Evolutionary conservation across 805 yeast genomes (phyloP).

Genomic region (Metschnikowia borealis): DNA sequence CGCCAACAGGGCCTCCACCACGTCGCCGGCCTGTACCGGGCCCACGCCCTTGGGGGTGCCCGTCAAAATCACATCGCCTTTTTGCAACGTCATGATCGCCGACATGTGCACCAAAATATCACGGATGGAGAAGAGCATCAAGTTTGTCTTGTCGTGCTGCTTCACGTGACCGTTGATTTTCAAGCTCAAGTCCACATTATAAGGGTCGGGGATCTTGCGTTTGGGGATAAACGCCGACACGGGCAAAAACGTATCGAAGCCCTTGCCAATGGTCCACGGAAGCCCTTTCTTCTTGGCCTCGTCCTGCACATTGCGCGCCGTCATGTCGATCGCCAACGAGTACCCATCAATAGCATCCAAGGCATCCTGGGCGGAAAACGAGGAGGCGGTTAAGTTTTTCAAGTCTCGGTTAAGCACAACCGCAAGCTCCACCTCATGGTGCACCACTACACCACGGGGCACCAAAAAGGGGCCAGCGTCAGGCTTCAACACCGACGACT

Average conservation of each 20-base stretch:
- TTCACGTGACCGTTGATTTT: slow-evolving; percentile 65
- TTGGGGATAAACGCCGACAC: slow-evolving; percentile 72
- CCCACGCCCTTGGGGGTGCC: slow-evolving; percentile 99
- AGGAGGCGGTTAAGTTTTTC: slow-evolving; percentile 51
- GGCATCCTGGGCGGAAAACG: slow-evolving; percentile 63
- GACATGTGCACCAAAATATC: slow-evolving; percentile 77
- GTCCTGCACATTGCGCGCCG: slow-evolving; percentile 94
- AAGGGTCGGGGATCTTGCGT: slow-evolving; percentile 63
- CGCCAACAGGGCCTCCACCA: slow-evolving; percentile 57
- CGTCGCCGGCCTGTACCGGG: slow-evolving; percentile 71
- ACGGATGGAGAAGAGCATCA: slow-evolving; percentile 89
- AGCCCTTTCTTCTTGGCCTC: slow-evolving; percentile 90
- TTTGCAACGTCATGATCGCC: slow-evolving; percentile 82
- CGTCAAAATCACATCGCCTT: slow-evolving; percentile 87
- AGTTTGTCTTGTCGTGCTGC: slow-evolving; percentile 70
- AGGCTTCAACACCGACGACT: slow-evolving; percentile 62
- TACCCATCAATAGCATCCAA: slow-evolving; percentile 79
- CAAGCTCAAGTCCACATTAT: slow-evolving; percentile 59
- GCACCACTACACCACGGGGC: slow-evolving; percentile 76
- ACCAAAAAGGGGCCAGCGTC: slow-evolving; percentile 71
- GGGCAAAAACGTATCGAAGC: slow-evolving; percentile 94
- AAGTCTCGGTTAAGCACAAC: slow-evolving; percentile 63
- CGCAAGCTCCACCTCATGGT: slow-evolving; percentile 93
- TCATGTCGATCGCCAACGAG: slow-evolving; percentile 86
- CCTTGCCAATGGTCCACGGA: slow-evolving; percentile 97